A percentile compares a stretch with the other conserved stretches of the same genome.
Evolutionary conservation across 1,139 yeast species (phyloP).

Genomic region (Diutina mesorugosa): DNA sequence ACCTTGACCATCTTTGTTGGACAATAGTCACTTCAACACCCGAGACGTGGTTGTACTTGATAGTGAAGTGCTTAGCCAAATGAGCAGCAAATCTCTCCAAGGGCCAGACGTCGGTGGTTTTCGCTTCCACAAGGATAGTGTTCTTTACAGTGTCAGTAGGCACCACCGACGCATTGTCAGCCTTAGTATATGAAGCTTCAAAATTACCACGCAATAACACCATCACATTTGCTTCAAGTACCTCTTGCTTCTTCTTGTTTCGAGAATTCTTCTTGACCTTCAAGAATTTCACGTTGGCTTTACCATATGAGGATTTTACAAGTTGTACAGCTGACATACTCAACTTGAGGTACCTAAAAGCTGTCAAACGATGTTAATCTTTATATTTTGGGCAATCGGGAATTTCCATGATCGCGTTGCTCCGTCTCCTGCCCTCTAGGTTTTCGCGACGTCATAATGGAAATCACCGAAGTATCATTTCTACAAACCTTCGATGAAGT

Average conservation of each 20-base stretch:
- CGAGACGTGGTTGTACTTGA: slow-evolving; percentile 63
- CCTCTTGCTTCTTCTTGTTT: slow-evolving; percentile 62
- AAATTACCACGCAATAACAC: slow-evolving; percentile 67
- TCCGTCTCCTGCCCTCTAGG: not conserved
- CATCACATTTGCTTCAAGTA: slow-evolving; percentile 73
- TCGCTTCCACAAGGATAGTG: slow-evolving; percentile 73
- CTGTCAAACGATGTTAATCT: not conserved
- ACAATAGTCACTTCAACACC: slow-evolving; percentile 55
- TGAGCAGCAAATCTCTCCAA: slow-evolving; percentile 83
- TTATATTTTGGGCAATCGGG: not conserved
- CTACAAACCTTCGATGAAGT: not conserved
- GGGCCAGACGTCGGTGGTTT: slow-evolving; percentile 74
- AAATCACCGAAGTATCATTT: not conserved
- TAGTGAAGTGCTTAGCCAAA: slow-evolving; percentile 67
- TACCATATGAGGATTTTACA: slow-evolving; percentile 48
- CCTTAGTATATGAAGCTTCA: slow-evolving; percentile 70
- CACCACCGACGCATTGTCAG: slow-evolving; percentile 75
- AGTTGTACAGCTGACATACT: slow-evolving; percentile 4
- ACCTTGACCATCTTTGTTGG: slow-evolving; percentile 56
- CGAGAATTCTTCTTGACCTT: slow-evolving; percentile 69
- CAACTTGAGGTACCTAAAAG: not conserved
- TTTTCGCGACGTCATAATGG: not conserved
- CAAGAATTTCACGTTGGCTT: slow-evolving; percentile 81
- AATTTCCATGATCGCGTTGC: not conserved
- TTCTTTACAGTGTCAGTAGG: slow-evolving; percentile 93